Conservation (phyloP, 306 rosid species). For the Acacia acuminata region DNA sequence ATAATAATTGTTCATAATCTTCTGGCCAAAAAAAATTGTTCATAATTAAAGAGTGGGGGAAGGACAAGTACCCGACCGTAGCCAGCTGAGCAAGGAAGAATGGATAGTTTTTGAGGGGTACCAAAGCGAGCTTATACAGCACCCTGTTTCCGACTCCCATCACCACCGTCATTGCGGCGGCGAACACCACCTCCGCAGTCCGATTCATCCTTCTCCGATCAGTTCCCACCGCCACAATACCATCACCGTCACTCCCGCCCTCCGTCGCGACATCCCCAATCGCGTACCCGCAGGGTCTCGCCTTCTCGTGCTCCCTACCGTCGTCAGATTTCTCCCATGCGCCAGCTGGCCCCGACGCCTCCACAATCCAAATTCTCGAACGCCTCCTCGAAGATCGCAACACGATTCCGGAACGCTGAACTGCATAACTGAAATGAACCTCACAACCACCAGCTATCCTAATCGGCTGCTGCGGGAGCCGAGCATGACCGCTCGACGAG, state of each 20-base stretch:
- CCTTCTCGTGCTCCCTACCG: slow-evolving; percentile 36
- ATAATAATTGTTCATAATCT: no score
- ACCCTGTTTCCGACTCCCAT: slow-evolving; percentile 86
- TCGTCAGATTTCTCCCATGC: slow-evolving; percentile 50
- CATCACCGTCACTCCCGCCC: slow-evolving; percentile 30
- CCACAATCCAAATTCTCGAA: slow-evolving; percentile 38
- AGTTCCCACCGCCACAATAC: slow-evolving; percentile 18
- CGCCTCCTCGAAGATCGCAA: slow-evolving; percentile 26
- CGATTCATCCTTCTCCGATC: slow-evolving; percentile 25
- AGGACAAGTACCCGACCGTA: slow-evolving; percentile 69
- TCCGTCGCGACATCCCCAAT: slow-evolving; percentile 42
- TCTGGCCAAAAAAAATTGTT: no score
- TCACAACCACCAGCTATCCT: background rate
- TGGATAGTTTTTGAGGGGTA: slow-evolving; percentile 84
- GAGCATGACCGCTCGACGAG: background rate
- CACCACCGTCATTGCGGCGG: slow-evolving; percentile 68
- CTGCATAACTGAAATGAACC: slow-evolving; percentile 1
- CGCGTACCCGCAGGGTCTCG: slow-evolving; percentile 45
- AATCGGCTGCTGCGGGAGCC: slow-evolving; percentile 18
- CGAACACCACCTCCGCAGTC: slow-evolving; percentile 61
- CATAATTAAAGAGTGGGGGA: background rate
- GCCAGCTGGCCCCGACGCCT: slow-evolving; percentile 30
- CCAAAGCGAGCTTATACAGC: slow-evolving; percentile 82
- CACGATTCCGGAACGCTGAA: slow-evolving; percentile 15
- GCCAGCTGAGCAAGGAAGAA: slow-evolving; percentile 96